Evolutionary conservation across 78 protist species (phyloP), one percentile per base, ranked within the genome.

Genomic region (Neovahlkampfia damariscottae): DNA sequence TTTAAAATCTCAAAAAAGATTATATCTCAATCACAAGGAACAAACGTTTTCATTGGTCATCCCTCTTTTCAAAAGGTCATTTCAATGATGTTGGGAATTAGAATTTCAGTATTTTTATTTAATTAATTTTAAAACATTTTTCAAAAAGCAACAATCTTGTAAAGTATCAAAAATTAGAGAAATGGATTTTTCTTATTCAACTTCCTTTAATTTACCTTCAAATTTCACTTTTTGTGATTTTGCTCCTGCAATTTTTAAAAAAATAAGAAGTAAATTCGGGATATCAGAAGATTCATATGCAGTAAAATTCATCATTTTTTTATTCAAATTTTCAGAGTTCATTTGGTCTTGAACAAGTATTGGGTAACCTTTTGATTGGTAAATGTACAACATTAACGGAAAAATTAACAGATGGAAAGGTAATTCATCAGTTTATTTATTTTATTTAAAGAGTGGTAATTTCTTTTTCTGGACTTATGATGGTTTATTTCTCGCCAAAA

Each of bases 401-500:
- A 77, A 70, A 19, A 6, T 34, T 31, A 37, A 75, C 84, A 6
- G 75, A 73, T 34, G 84, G 84, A 3, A 80, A 80, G 8, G 28
- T 40, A 72, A n/a, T n/a, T n/a, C n/a, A n/a, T n/a, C n/a, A n/a
- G n/a, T n/a, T n/a, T n/a, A n/a, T n/a, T n/a, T n/a, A n/a, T n/a
- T n/a, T n/a, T n/a, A n/a, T n/a, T n/a, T n/a, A n/a, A n/a, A n/a
- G n/a, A n/a, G n/a, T n/a, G 84, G 84, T 5, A 58, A 39, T 8
- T 40, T 40, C 5, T 80, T 80, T 8, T 80, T 40, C 8, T 80
- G 19, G 30, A 72, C 84, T 38, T 9, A 2, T 72, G 84, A 80
- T 70, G 82, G 83, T 10, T n/a, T 34, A 5, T 80, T 73, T 77
- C 27, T 75, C 35, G n/a, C 68, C 3, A 80, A 80, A 29, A 80